Percentiles rank a stretch among this genome's conserved stretches.
Evolutionary conservation across 306 rosid species (phyloP).

Genomic region (Castanea crenata): DNA sequence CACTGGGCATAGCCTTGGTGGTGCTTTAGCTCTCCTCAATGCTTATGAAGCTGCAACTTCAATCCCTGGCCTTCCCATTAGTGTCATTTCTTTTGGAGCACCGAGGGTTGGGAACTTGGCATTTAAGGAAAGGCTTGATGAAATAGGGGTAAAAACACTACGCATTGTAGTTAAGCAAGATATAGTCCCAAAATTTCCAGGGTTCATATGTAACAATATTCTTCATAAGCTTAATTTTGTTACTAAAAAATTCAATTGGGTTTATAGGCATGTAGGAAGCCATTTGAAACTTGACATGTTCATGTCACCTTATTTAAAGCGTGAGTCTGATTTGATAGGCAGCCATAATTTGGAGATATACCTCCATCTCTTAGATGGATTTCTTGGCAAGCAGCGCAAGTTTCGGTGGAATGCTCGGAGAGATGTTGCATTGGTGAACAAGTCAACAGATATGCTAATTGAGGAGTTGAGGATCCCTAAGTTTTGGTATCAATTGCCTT

Average conservation of each 20-base stretch:
- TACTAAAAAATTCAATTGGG: slow-evolving; percentile 46
- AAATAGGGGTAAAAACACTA: slow-evolving; percentile 47
- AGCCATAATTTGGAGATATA: slow-evolving; percentile 58
- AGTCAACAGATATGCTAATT: slow-evolving; percentile 53
- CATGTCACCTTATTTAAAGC: slow-evolving; percentile 52
- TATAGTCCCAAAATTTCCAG: slow-evolving; percentile 56
- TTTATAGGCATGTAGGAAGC: slow-evolving; percentile 56
- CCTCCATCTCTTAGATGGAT: slow-evolving; percentile 71
- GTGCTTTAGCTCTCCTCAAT: slow-evolving; percentile 59
- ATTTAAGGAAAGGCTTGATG: slow-evolving; percentile 45
- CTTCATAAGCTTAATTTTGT: slow-evolving; percentile 37
- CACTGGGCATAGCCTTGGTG: slow-evolving; percentile 80
- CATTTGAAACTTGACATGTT: slow-evolving; percentile 42
- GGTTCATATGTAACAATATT: slow-evolving; percentile 32
- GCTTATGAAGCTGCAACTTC: slow-evolving; percentile 51
- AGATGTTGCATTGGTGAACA: slow-evolving; percentile 67
- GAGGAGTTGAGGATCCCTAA: slow-evolving; percentile 57
- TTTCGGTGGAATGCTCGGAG: slow-evolving; percentile 55
- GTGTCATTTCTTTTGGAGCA: slow-evolving; percentile 67
- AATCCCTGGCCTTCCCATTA: slow-evolving; percentile 34
- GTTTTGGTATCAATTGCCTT: slow-evolving; percentile 59
- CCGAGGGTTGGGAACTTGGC: slow-evolving; percentile 71
- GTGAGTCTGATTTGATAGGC: slow-evolving; percentile 38
- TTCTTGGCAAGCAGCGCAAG: slow-evolving; percentile 4
- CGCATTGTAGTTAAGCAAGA: slow-evolving; percentile 53